Evolutionary conservation across 2,329 filamentous ascomycete species (phyloP).

Genomic region (Coniochaeta sp.): DNA sequence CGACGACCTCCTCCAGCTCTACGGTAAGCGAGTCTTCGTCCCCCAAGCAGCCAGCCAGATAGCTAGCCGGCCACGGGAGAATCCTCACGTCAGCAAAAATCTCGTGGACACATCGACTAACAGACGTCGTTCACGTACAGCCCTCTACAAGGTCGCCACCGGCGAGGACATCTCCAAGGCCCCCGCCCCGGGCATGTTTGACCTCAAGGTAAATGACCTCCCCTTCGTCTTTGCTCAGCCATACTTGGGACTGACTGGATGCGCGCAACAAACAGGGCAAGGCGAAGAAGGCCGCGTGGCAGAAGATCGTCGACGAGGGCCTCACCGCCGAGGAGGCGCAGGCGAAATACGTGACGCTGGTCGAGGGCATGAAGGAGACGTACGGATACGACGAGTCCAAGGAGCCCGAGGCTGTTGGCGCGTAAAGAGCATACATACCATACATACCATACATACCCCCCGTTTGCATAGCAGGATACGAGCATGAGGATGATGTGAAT

Average conservation of each 20-base stretch:
- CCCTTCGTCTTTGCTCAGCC: background rate
- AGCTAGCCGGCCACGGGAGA: too few species aligned
- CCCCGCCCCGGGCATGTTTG: conserved; percentile 58
- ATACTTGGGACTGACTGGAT: background rate
- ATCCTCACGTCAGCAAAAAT: background rate
- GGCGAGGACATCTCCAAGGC: conserved; percentile 51
- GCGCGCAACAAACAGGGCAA: conserved; percentile 50
- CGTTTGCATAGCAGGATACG: background rate
- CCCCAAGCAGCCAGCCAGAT: background rate
- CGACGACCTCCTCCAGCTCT: conserved; percentile 58
- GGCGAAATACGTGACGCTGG: conserved; percentile 65
- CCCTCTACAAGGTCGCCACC: conserved; percentile 50
- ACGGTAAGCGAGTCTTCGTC: conserved; percentile 39
- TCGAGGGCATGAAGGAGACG: conserved; percentile 64
- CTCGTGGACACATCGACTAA: too few species aligned
- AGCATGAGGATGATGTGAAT: background rate
- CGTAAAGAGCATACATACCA: conserved; percentile 3
- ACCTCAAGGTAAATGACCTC: conserved; percentile 50
- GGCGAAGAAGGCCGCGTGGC: conserved; percentile 73
- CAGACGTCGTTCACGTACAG: conserved; percentile 24
- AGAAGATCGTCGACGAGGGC: conserved; percentile 58
- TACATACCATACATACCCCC: too few species aligned
- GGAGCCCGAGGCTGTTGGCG: conserved; percentile 48
- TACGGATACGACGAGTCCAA: conserved; percentile 62
- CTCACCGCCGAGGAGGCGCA: conserved; percentile 61